Evolutionary conservation across 495 filamentous ascomycete species (phyloP), one percentile per base, ranked within the genome.

Genomic region (Aspergillus asperescens): DNA sequence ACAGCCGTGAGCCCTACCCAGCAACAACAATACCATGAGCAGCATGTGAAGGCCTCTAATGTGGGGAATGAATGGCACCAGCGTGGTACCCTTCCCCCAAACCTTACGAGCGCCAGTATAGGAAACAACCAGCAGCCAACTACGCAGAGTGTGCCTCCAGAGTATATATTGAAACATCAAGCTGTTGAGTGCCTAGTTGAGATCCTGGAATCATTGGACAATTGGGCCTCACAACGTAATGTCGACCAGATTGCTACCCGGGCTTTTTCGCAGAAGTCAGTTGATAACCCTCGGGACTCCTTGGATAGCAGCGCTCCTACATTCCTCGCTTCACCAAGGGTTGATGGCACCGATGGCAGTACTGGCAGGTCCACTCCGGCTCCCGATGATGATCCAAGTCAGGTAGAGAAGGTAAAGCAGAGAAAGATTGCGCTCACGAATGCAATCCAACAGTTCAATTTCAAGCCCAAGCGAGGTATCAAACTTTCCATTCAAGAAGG

Each of bases 391-490:
- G 94, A 99, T 57, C 90, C 90, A 1, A 87, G 79, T 37, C 83
- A 97, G 62, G 77, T 99, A 25, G 93, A 96, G 62, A 94, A 85
- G 64, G 89, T 87, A 45, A 97, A 96, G 73, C 87, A 89, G 54
- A 79, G 85, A 35, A 99, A 99, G 72, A 97, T 89, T 23, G 92
- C 92, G 4, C 73, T 96, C 50, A 85, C 82, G 34, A 91, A 94
- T 57, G 89, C 86, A 1, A 85, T 96, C 56, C 85, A 85, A 34
- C 87, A 89, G 51, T 99, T 99, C 75, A 99, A 99, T 63, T 97
- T 89, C 77, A 99, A 99, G 63, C 89, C 94, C 3, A 99, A 97
- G 65, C 83, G 88, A 28, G 93, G 93, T 9, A 81, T 99, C 63
- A 96, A 95, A 66, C 66, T 83, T 4, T 72, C 97, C 8, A 59